Conservation (phyloP, 768 basidiomycete species). For the Lentinula boryana region DNA sequence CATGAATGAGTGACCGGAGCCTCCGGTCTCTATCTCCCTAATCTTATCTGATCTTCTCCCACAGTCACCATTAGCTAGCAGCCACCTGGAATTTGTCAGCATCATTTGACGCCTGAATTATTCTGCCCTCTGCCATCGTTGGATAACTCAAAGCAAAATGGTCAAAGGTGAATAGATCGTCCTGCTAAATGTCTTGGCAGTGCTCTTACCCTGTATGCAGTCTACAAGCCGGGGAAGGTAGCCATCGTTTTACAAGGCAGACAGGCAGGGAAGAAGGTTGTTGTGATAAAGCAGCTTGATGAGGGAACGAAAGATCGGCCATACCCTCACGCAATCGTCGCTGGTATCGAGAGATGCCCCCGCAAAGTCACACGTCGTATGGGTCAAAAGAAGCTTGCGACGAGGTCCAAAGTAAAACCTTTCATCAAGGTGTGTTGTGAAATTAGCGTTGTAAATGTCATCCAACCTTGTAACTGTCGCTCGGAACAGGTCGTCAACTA, state of each 20-base stretch:
- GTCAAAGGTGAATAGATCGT: slow-evolving; percentile 43
- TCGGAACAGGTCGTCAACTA: slow-evolving; percentile 81
- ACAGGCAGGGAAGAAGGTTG: slow-evolving; percentile 99
- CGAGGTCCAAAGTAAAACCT: slow-evolving; percentile 96
- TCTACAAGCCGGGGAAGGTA: slow-evolving; percentile 97
- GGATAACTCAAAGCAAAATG: slow-evolving; percentile 30
- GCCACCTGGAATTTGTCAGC: background rate
- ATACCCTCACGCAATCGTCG: slow-evolving; percentile 98
- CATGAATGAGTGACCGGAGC: no score
- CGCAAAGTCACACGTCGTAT: slow-evolving; percentile 96
- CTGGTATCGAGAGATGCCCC: slow-evolving; percentile 97
- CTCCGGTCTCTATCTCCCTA: no score
- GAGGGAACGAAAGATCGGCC: slow-evolving; percentile 95
- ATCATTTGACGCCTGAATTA: background rate
- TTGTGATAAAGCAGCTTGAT: slow-evolving; percentile 96
- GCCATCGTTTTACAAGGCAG: slow-evolving; percentile 98
- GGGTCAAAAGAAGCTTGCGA: slow-evolving; percentile 91
- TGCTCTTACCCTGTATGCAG: slow-evolving; percentile 30
- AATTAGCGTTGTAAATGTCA: background rate
- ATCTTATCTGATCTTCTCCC: no score
- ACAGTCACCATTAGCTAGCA: background rate
- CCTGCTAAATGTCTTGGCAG: slow-evolving; percentile 2
- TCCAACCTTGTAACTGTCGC: background rate
- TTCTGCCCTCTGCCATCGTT: background rate
- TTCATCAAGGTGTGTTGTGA: slow-evolving; percentile 22